These are phyloP conservation scores for Capronia epimyces DNA, from an alignment of 2,329 filamentous ascomycete species.

Conservation along the genomic window DNA sequence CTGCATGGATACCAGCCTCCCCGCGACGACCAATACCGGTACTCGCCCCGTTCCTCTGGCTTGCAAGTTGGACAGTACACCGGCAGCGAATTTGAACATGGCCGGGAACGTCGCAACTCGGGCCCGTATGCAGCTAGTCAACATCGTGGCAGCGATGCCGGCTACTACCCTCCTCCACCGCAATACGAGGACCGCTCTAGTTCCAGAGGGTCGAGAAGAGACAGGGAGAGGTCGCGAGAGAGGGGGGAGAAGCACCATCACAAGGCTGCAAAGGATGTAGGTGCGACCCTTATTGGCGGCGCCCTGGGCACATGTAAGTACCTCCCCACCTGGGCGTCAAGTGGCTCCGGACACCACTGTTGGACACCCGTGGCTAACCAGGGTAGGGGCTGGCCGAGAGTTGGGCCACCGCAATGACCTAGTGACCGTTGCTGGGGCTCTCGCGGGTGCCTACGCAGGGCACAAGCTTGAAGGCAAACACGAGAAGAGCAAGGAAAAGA, in stretches of 20 bases:
- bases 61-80: conserved; percentile 24
- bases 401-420: conserved; percentile 22
- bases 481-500: conserved; percentile 24
- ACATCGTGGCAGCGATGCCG: conserved; percentile 13
- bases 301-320: conserved; percentile 34
- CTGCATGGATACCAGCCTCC: conserved; percentile 22
- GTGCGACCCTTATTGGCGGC: conserved; percentile 36
- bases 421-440: conserved; percentile 17
- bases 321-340: background rate
- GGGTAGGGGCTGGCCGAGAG: conserved; percentile 24
- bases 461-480: conserved; percentile 26
- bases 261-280: conserved; percentile 34
- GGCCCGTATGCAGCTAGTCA: conserved; percentile 21
- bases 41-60: conserved; percentile 20
- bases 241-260: conserved; percentile 22
- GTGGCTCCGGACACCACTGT: background rate
- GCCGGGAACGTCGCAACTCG: conserved; percentile 21
- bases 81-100: conserved; percentile 12
- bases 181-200: conserved; percentile 19
- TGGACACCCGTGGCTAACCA: background rate
- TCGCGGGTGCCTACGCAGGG: conserved; percentile 25
- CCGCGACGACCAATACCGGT: conserved; percentile 23
- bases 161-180: conserved; percentile 16
- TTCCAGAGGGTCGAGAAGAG: conserved; percentile 15
- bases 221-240: conserved; percentile 15